These are phyloP conservation scores for Westerdykella ornata DNA, from an alignment of 2,329 filamentous ascomycete species.

Conservation along the genomic window DNA sequence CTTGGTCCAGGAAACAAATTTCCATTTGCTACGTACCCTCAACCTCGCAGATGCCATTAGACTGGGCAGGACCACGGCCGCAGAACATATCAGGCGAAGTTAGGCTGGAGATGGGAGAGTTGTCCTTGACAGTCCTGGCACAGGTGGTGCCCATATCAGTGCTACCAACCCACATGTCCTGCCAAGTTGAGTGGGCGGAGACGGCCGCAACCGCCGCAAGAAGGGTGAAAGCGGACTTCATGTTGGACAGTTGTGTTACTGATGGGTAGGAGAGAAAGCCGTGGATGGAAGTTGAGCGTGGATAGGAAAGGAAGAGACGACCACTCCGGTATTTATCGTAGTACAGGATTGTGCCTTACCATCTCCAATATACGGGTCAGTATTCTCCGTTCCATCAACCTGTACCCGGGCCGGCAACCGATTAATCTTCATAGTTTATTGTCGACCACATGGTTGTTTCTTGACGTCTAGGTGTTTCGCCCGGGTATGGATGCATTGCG, in stretches of 20 bases:
- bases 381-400: slow-evolving; percentile 1
- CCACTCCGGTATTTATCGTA: background rate
- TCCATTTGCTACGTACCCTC: slow-evolving; percentile 17
- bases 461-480: slow-evolving; percentile 1
- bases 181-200: slow-evolving; percentile 37
- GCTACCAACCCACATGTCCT: slow-evolving; percentile 34
- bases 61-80: slow-evolving; percentile 24
- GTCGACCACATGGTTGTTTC: slow-evolving; percentile 1
- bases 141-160: slow-evolving; percentile 27
- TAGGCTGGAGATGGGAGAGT: slow-evolving; percentile 28
- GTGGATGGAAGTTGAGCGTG: background rate
- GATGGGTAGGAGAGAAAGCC: background rate
- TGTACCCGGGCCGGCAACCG: slow-evolving; percentile 3
- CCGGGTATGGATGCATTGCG: background rate
- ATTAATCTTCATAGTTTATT: slow-evolving; percentile 3
- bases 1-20: background rate
- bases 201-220: slow-evolving; percentile 30
- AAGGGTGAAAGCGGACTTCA: slow-evolving; percentile 29
- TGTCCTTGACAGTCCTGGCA: slow-evolving; percentile 31
- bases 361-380: slow-evolving; percentile 1
- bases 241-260: slow-evolving; percentile 8
- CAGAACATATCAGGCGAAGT: slow-evolving; percentile 33
- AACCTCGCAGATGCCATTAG: slow-evolving; percentile 28
- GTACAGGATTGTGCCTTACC: background rate
- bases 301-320: background rate